Evolutionary conservation across 345 rosid species (phyloP), one percentile per base, ranked within the genome.

Genomic region (Populus euphratica): DNA sequence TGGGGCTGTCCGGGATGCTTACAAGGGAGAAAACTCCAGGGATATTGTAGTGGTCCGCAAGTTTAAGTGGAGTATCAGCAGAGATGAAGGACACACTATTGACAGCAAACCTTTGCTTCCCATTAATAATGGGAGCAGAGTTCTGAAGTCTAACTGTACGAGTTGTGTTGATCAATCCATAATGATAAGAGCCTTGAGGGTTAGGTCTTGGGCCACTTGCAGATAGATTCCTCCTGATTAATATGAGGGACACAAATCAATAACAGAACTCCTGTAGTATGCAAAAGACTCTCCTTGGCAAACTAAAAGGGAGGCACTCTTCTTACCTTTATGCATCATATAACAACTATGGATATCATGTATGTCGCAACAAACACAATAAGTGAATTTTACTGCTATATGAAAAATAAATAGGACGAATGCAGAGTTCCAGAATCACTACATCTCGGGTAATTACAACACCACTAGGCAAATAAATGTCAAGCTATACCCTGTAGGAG

Each of bases 181-280:
- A 82, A 68, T 82, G 85, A 67, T 82, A 82, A 7, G 85, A 82
- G 16, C 85, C 85, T 65, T 82, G 85, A 18, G 85, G 85, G 64
- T 82, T 82, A 6, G 81, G 85, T 71, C 85, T 78, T 31, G 85
- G 85, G 12, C 85, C 85, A 67, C 85, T 82, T 2, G 85, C 85
- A 0, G 74, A 74, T n/a, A 82, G 64, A 71, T 82, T 82, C 14
- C 81, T 69, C 73, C 85, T 81, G 81, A 41, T 25, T 27, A 71
- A 21, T 18, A 44, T 5, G 8, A 35, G 68, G 14, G 69, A 39
- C 56, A 29, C 11, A 64, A 17, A 72, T 21, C 38, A 70, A 25
- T 4, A 61, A 17, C 41, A 27, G 27, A 35, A 18, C 31, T 35
- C 59, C 47, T 8, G 44, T 67, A 25, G 5, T 5, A 50, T 75